Conservation (phyloP, 768 basidiomycete species). For the Amanita muscaria region DNA sequence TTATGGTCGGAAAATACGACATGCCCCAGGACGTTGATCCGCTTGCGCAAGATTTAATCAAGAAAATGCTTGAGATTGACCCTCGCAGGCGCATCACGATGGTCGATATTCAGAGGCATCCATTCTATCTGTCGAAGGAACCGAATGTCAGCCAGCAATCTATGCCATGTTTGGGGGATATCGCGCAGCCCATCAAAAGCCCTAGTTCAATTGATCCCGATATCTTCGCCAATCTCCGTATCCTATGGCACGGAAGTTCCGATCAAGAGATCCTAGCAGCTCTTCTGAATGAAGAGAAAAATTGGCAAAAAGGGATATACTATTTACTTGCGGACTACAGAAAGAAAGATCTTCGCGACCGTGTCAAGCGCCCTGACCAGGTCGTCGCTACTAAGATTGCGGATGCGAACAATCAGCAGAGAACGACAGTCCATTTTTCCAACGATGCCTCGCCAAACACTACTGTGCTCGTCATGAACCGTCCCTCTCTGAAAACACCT, state of each 20-base stretch:
- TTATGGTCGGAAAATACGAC: conserved; percentile 61
- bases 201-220: conserved; percentile 73
- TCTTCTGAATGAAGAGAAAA: conserved; percentile 57
- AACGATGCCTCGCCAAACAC: too few species aligned
- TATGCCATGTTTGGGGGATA: conserved; percentile 55
- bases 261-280: conserved; percentile 67
- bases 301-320: conserved; percentile 96
- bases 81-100: conserved; percentile 73
- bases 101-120: conserved; percentile 69
- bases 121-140: conserved; percentile 58
- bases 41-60: conserved; percentile 68
- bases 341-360: conserved; percentile 58
- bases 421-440: neutral
- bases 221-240: conserved; percentile 82
- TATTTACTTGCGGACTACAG: conserved; percentile 83
- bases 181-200: conserved; percentile 58
- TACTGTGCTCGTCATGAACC: too few species aligned
- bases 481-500: too few species aligned
- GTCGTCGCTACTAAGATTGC: neutral
- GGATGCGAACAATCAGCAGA: neutral
- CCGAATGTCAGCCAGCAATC: conserved; percentile 33
- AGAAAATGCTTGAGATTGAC: conserved; percentile 73
- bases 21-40: conserved; percentile 67
- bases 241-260: conserved; percentile 80
- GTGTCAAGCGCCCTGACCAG: neutral